Evolutionary conservation across 2,329 filamentous ascomycete genomes (phyloP).

Genomic region (Nigrospora sphaerica): DNA sequence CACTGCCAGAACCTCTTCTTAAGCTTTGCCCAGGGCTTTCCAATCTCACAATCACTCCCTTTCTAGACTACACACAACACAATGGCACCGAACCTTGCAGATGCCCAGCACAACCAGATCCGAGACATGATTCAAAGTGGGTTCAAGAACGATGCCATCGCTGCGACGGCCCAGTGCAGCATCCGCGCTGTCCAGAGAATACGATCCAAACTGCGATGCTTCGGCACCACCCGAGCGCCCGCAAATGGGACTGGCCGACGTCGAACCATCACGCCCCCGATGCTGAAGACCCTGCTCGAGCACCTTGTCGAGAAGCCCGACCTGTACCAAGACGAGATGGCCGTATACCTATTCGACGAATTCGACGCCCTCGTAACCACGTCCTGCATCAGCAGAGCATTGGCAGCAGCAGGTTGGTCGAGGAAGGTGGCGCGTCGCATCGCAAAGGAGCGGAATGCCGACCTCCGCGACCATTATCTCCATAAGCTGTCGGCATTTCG

Average conservation of each 20-base stretch:
- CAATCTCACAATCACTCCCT: too few relatives aligned
- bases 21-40: too few relatives aligned
- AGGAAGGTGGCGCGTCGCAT: background rate
- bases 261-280: background rate
- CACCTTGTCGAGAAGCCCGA: background rate
- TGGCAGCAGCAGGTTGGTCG: background rate
- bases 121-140: background rate
- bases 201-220: background rate
- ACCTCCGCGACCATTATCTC: background rate
- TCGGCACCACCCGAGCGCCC: background rate
- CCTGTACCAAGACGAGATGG: background rate
- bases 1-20: too few relatives aligned
- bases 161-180: background rate
- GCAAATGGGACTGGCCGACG: background rate
- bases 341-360: background rate
- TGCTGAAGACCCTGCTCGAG: background rate
- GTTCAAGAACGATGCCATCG: background rate
- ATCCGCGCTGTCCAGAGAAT: background rate
- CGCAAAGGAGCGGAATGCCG: background rate
- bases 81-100: background rate
- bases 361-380: background rate
- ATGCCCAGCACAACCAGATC: background rate
- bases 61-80: too few relatives aligned
- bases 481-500: constrained; percentile 7
- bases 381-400: background rate